Evolutionary conservation across 106 monocot genomes (phyloP).

Genomic region (Iris macrosiphon): DNA sequence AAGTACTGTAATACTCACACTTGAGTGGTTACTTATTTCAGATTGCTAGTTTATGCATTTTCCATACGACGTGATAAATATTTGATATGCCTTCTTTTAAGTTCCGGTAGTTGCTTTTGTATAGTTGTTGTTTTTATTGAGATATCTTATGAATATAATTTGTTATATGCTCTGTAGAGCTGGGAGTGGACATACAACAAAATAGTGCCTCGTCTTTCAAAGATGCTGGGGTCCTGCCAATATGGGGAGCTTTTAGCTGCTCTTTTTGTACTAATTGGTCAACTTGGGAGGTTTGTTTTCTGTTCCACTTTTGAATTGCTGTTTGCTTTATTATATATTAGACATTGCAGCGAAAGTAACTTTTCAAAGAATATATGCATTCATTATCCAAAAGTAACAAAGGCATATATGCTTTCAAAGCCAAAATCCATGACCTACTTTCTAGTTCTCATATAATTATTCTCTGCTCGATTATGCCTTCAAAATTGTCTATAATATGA

Average conservation of each 20-base stretch:
- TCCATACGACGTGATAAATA: no score
- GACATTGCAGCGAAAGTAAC: background rate
- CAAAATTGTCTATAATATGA: no score
- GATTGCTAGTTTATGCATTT: no score
- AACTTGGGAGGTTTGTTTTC: slow-evolving; percentile 48
- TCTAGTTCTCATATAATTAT: no score
- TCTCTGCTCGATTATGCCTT: no score
- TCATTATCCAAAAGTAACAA: background rate
- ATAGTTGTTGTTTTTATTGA: no score
- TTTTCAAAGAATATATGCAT: background rate
- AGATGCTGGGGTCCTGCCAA: slow-evolving; percentile 39
- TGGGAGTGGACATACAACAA: slow-evolving; percentile 48
- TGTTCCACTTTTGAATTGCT: background rate
- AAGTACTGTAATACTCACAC: no score
- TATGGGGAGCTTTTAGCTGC: slow-evolving; percentile 30
- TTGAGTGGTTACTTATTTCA: no score
- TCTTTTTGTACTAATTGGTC: slow-evolving; percentile 51
- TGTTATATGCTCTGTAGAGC: slow-evolving; percentile 33
- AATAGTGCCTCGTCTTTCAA: slow-evolving; percentile 30
- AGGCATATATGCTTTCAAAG: no score
- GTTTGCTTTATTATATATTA: background rate
- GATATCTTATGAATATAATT: no score
- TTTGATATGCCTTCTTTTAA: background rate
- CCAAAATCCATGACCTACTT: no score
- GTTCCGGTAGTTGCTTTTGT: background rate